These are phyloP conservation scores for Mercurialis annua DNA, from an alignment of 345 rosid species.

Conservation along the genomic window DNA sequence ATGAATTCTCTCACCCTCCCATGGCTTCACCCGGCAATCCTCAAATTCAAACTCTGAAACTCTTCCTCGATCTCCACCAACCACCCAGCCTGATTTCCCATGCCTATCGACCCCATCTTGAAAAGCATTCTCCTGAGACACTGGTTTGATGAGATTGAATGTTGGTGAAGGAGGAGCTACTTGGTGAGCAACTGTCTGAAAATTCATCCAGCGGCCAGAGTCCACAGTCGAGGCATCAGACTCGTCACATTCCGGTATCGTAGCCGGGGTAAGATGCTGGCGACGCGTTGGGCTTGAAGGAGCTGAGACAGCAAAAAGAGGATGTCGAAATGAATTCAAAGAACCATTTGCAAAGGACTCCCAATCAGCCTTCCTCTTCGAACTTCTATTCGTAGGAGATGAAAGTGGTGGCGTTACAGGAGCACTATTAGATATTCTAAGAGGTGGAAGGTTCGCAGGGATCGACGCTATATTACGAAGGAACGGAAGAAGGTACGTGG, in stretches of 20 bases:
- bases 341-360: constrained; percentile 58
- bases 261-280: constrained; percentile 20
- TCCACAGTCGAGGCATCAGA: constrained; percentile 34
- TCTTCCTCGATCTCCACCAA: constrained; percentile 51
- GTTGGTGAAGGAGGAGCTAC: constrained; percentile 33
- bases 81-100: constrained; percentile 40
- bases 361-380: constrained; percentile 48
- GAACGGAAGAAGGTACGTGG: constrained; percentile 31
- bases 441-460: constrained; percentile 32
- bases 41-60: constrained; percentile 73
- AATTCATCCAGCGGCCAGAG: constrained; percentile 31
- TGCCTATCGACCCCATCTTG: constrained; percentile 32
- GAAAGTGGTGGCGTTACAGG: constrained; percentile 38
- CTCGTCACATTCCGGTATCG: constrained; percentile 35
- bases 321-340: constrained; percentile 24
- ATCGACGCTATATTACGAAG: constrained; percentile 35
- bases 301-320: constrained; percentile 24
- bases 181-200: constrained; percentile 24
- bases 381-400: constrained; percentile 26
- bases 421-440: constrained; percentile 36
- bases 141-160: constrained; percentile 52
- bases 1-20: constrained; percentile 99
- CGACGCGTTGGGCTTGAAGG: constrained; percentile 29
- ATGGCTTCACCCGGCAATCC: constrained; percentile 75
- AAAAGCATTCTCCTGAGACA: constrained; percentile 35